Percentiles rank a stretch among this genome's conserved stretches.
These are phyloP conservation scores for Arachnomyces sp. DNA, from an alignment of 2,329 filamentous ascomycete species.

Conservation along the genomic window DNA sequence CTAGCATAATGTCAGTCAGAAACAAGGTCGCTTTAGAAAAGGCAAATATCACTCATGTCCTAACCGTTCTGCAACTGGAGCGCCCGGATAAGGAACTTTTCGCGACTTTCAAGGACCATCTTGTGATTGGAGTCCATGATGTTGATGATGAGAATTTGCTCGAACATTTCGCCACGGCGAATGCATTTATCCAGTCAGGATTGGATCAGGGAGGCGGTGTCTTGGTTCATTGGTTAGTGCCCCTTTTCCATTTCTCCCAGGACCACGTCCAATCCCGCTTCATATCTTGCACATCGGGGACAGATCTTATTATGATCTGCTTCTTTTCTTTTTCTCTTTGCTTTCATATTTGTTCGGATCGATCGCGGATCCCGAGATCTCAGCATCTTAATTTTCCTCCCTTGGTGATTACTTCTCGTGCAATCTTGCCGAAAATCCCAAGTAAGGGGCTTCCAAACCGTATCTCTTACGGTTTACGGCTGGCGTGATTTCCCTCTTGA, in stretches of 20 bases:
- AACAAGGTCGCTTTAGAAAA: conserved; percentile 61
- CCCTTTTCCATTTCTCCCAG: conserved; percentile 10
- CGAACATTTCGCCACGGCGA: conserved; percentile 66
- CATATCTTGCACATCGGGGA: conserved; percentile 1
- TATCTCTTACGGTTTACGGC: too few species aligned
- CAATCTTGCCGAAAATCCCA: too few species aligned
- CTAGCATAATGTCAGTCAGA: conserved; percentile 69
- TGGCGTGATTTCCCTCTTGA: too few species aligned
- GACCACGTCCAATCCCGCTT: conserved; percentile 6
- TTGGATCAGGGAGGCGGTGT: conserved; percentile 54
- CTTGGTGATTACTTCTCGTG: too few species aligned
- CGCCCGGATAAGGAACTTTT: conserved; percentile 49
- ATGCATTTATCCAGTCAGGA: conserved; percentile 74
- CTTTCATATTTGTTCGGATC: neutral
- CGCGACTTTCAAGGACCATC: conserved; percentile 62
- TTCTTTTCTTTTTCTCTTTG: conserved; percentile 3
- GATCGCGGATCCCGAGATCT: neutral
- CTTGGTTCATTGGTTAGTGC: conserved; percentile 61
- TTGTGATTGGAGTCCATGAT: conserved; percentile 80
- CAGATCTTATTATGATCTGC: neutral
- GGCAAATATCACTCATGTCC: conserved; percentile 75
- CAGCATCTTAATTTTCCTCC: neutral
- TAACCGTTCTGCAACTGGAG: conserved; percentile 65
- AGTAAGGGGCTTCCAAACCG: too few species aligned
- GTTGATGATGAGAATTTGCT: conserved; percentile 81